These are phyloP conservation scores for Aspergillus sojae DNA, from an alignment of 2,329 filamentous ascomycete species.

Conservation along the genomic window DNA sequence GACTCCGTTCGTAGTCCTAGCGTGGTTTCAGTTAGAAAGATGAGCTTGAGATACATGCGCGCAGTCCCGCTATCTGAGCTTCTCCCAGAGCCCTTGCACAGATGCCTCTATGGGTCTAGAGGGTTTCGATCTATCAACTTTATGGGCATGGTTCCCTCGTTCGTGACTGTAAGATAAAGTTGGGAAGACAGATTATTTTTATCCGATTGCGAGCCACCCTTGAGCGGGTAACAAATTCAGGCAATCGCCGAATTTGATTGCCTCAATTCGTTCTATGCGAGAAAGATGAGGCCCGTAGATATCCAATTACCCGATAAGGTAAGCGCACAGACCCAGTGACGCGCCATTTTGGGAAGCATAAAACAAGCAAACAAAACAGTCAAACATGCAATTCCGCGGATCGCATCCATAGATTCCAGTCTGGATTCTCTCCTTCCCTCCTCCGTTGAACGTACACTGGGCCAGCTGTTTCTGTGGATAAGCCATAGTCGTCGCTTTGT, in stretches of 20 bases:
- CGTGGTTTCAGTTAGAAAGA: background rate
- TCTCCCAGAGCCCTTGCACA: background rate
- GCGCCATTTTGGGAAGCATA: constrained; percentile 1
- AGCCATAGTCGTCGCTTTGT: background rate
- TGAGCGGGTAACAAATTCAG: background rate
- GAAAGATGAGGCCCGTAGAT: background rate
- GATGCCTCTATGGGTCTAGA: background rate
- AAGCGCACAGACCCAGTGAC: constrained; percentile 8
- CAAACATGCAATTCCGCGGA: constrained; percentile 16
- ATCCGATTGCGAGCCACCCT: background rate
- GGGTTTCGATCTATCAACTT: background rate
- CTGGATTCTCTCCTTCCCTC: constrained; percentile 1
- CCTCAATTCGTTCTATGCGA: background rate
- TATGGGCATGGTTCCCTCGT: background rate
- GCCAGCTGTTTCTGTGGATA: background rate
- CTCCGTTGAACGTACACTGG: background rate
- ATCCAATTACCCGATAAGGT: background rate
- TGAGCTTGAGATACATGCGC: background rate
- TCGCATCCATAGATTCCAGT: constrained; percentile 51
- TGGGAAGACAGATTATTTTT: background rate
- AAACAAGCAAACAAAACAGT: background rate
- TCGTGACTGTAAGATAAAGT: background rate
- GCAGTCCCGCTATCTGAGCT: background rate
- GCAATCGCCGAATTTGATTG: background rate
- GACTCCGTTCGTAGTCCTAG: background rate